phyloP scores from a whole-genome alignment of 352 stramenopile species.

The Globisporangium uncinulatum region DNA sequence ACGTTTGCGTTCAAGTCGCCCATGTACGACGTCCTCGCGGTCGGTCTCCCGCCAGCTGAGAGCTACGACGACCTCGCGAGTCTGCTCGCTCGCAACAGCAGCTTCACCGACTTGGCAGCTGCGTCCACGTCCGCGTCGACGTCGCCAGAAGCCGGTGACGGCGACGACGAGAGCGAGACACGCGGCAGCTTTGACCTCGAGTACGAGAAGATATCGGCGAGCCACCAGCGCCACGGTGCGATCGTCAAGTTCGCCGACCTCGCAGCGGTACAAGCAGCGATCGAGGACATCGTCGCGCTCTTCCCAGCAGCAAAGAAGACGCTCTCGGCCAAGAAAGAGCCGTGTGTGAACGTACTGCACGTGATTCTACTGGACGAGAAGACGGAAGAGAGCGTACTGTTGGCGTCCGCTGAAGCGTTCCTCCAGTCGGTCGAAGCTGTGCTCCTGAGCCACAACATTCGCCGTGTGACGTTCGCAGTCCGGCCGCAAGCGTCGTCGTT shows the following conservation, averaged over 20 bases:
- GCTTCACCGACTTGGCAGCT: slow-evolving; percentile 23
- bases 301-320: slow-evolving; percentile 70
- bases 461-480: slow-evolving; percentile 85
- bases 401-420: slow-evolving; percentile 53
- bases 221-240: slow-evolving; percentile 68
- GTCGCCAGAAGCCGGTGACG: slow-evolving; percentile 12
- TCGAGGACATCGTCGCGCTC: slow-evolving; percentile 60
- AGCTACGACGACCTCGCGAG: slow-evolving; percentile 80
- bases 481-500: slow-evolving; percentile 45
- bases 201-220: slow-evolving; percentile 72
- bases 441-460: slow-evolving; percentile 73
- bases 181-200: slow-evolving; percentile 44
- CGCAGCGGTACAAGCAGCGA: slow-evolving; percentile 63
- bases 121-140: slow-evolving; percentile 19
- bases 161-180: slow-evolving; percentile 14
- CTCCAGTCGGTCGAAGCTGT: slow-evolving; percentile 56
- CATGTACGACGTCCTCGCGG: slow-evolving; percentile 68
- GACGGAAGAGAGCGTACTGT: slow-evolving; percentile 42
- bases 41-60: slow-evolving; percentile 66
- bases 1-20: slow-evolving; percentile 86
- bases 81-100: slow-evolving; percentile 63
- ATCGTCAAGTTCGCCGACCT: slow-evolving; percentile 88
- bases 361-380: slow-evolving; percentile 72
- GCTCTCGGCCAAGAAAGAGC: slow-evolving; percentile 54
- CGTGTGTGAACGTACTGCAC: slow-evolving; percentile 82